Base-by-base conservation (phyloP, 1,139 yeast genomes). In the Blastobotrys niveus region DNA sequence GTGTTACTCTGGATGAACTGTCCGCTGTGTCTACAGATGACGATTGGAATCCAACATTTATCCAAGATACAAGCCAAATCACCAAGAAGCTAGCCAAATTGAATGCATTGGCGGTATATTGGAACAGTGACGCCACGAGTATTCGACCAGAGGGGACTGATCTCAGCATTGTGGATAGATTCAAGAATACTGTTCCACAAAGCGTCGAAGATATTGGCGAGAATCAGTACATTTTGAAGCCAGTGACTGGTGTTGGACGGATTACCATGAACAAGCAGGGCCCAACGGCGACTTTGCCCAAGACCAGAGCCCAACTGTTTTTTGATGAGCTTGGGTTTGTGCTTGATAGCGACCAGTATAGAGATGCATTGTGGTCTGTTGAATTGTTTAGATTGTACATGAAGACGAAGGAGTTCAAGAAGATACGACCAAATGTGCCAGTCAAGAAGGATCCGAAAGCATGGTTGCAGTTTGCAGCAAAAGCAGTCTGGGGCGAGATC, bases 21-120 rank as follows among this genome's bases (percentile, higher is more conserved):
- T 87, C 96, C 0, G 98, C 96, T 0, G 83, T 87, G 0, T 86
- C 96, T 0, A 82, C 97, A 0, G 91, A 89, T 62, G 80, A 76
- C 25, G 68, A 76, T 30, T 93, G 98, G 98, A 66, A 73, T 18
- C 94, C 95, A 2, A 81, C 83, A 21, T 91, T 91, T 61, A 82
- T 91, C 34, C 77, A 91, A 5, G 80, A 82, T 27, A 73, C 86
- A 3, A 79, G 80, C 31, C 63, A 72, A 10, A 70, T 82, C 42
- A 80, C 96, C 1, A 77, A 86, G 56, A 93, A 93, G 60, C 69
- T 93, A 42, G 68, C 91, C 32, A 82, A 85, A 0, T 72, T 93
- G 52, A 79, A 82, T 49, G 77, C 87, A 5, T 70, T 93, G 37
- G 79, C 94, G 38, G 70, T 83, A 40, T 93, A 93, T 58, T 86